Base-by-base conservation (phyloP, 2,329 filamentous ascomycete genomes). In the Aspergillus hortae region DNA sequence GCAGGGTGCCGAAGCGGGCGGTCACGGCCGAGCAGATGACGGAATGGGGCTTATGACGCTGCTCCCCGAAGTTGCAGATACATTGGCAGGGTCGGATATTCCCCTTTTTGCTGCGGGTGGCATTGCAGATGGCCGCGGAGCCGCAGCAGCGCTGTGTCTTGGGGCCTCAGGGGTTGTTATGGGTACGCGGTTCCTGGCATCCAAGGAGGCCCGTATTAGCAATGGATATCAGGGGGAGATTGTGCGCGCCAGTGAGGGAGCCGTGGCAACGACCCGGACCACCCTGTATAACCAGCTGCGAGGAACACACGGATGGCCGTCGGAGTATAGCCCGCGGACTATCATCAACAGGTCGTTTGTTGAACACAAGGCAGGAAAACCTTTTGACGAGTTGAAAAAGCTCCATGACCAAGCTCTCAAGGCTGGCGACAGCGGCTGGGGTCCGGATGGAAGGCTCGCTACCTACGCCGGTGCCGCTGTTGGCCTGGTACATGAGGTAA, bases 141-240 rank as follows among this genome's bases (percentile, higher is more conserved):
- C 74, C 0, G 74, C 76, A 2, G 79, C 80, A 0, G 78, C 76
- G 0, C 61, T 82, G 6, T 68, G 73, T 2, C 70, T 83, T 0
- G 81, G 82, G 0, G 80, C 81, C 0, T 67, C 72, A 0, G 86
- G 81, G 0, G 75, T 79, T 0, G 82, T 76, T 0, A 75, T 89
- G 74, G 86, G 86, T 0, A 88, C 86, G 1, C 75, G 83, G 12
- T 84, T 86, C 51, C 74, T 89, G 0, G 83, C 83, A 3, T 58
- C 73, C 0, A 64, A 58, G 0, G 81, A 84, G 60, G 76, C 79
- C 2, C 71, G 72, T 4, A 76, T 84, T 38, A 68, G 75, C 9
- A 67, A 66, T 21, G 81, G 80, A 0, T 84, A 84, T 60, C 74
- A 74, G 55, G 58, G 74, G 14, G 80, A 79, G 49, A 67, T 84